Evolutionary conservation across 2,329 filamentous ascomycete species (phyloP), one percentile per base, ranked within the genome.

Genomic region (Fusarium brachygibbosum): DNA sequence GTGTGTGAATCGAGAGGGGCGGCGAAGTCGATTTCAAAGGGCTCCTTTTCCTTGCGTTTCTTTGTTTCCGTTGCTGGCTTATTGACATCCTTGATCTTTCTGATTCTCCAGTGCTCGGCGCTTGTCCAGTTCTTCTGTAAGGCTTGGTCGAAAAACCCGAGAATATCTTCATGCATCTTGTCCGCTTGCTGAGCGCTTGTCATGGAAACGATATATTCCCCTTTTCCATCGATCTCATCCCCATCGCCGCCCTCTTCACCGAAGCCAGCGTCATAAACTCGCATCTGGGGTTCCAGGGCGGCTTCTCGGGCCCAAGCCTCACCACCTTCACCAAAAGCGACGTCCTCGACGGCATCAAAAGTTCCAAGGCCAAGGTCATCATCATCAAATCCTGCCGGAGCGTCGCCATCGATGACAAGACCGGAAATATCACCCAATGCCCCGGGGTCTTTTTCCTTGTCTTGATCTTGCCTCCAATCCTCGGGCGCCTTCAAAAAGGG

Each of bases 31-130:
- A 99, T 97, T 76, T 96, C 92, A 76, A 99, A 99, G 0, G 93
- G 91, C 76, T 98, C 95, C 80, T 98, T 99, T 79, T 98, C 96
- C 79, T 98, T 98, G 68, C 94, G 88, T 74, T 90, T 88, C 68
- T 87, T 90, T 75, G 79, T 87, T 52, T 82, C 79, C 16, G 87
- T 84, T 11, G 86, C 83, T 10, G 88, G 85, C 79, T 94, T 94
- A 74, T 84, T 86, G 75, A 85, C 82, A 69, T 91, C 89, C 76
- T 98, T 98, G 79, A 99, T 96, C 76, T 94, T 93, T 67, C 93
- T 88, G 76, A 99, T 98, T 71, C 95, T 91, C 96, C 96, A 99
- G 80, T 99, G 96, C 78, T 98, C 96, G n/a, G 96, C 95, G 49
- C 94, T 97, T 8, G 92, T 91, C 95, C 96, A 99, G 76, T 98